These are phyloP conservation scores for Dictyostelium purpureum DNA, from an alignment of 78 protist species.

Conservation along the genomic window DNA sequence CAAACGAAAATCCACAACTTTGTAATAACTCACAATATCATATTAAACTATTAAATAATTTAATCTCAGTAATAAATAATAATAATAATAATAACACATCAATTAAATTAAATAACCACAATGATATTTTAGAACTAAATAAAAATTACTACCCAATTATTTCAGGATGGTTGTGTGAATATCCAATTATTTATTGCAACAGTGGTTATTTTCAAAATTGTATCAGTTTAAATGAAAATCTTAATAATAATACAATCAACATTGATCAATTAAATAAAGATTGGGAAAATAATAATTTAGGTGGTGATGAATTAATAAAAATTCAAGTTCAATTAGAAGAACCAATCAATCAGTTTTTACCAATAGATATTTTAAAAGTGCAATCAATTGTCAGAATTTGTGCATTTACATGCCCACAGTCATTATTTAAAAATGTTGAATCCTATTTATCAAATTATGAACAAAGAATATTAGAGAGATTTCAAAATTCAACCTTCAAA, in stretches of 20 bases:
- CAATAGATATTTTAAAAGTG: not conserved
- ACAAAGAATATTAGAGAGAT: not conserved
- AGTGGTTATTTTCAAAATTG: not conserved
- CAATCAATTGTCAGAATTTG: not conserved
- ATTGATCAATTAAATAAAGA: not conserved
- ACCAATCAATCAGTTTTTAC: not conserved
- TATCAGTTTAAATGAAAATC: not conserved
- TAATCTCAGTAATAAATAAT: not conserved
- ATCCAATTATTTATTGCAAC: constrained; percentile 38
- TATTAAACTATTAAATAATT: not conserved
- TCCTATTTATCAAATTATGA: not conserved
- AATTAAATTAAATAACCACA: not conserved
- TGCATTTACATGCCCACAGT: not conserved
- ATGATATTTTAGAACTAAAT: not conserved
- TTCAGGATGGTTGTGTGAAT: constrained; percentile 47
- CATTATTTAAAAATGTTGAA: not conserved
- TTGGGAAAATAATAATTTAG: not conserved
- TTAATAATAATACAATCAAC: not conserved
- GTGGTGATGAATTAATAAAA: not conserved
- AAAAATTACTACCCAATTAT: constrained; percentile 7
- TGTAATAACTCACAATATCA: not conserved
- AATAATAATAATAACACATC: not conserved
- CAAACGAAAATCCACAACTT: not conserved
- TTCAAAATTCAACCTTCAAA: not conserved
- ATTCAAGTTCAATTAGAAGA: not conserved